These are phyloP conservation scores for Ceratocystis harringtonii DNA, from an alignment of 2,329 filamentous ascomycete species.

Conservation along the genomic window DNA sequence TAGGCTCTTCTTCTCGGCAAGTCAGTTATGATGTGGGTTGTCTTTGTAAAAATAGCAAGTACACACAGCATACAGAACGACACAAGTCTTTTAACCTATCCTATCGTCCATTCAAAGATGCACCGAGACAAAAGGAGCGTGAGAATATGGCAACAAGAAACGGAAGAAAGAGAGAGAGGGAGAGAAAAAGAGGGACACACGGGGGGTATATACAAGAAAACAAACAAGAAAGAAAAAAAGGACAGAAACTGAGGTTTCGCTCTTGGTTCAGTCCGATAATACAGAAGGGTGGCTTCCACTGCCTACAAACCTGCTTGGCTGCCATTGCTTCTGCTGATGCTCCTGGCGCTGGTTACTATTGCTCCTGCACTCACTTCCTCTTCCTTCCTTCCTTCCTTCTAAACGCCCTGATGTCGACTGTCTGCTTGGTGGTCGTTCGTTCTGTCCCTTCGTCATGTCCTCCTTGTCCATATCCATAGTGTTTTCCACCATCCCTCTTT, in stretches of 20 bases:
- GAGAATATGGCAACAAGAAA: not conserved
- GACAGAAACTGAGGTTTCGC: constrained; percentile 1
- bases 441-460: not conserved
- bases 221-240: not conserved
- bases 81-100: not conserved
- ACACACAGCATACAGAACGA: not conserved
- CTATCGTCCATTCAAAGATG: not conserved
- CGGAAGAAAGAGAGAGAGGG: not conserved
- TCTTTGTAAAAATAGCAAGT: not conserved
- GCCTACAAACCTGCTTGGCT: not conserved
- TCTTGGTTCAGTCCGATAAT: not conserved
- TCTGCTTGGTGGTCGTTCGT: not conserved
- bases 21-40: not conserved
- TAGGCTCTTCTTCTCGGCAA: no score
- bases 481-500: not conserved
- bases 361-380: not conserved
- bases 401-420: not conserved
- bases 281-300: not conserved
- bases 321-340: not conserved
- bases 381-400: constrained; percentile 4
- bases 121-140: not conserved
- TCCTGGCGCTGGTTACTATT: not conserved
- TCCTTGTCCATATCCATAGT: not conserved
- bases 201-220: constrained; percentile 3
- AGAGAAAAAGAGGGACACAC: not conserved